Evolutionary conservation across 2,329 filamentous ascomycete genomes (phyloP), one percentile per base, ranked within the genome.

Genomic region (Ophiostoma montium): DNA sequence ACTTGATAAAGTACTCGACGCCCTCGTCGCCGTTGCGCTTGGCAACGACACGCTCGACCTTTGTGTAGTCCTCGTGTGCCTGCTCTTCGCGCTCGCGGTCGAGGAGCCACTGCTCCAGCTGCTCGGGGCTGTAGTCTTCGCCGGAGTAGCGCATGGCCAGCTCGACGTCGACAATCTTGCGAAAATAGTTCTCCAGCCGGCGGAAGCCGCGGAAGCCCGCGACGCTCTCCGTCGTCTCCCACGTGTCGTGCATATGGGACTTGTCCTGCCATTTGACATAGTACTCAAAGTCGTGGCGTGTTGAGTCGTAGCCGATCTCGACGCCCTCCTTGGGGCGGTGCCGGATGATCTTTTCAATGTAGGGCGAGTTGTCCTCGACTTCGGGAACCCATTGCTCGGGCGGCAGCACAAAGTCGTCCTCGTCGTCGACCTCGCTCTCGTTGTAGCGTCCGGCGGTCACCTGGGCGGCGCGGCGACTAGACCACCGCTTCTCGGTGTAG

Each of bases 191-290:
- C 61, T 96, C 92, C 8, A 98, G 74, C 51, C 89, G 88, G 45
- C 89, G 85, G 56, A 83, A 82, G 53, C 92, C 90, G 54, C 86
- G 86, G 61, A 82, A 84, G n/a, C 80, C 76, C 21, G 78, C 74
- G 27, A 95, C 76, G 18, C 72, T 76, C 49, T 86, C 80, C 52
- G 82, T 82, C 0, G 80, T 82, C 65, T 96, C 89, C 90, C 92
- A 98, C 0, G 88, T 94, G 50, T 94, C 86, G 68, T 98, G 92
- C 57, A 94, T 82, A 62, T 98, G 88, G 11, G 92, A 94, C 65
- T 88, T 86, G 56, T 83, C 86, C 65, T 95, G 86, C 92, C 94
- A 98, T 69, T 98, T 98, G 65, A 98, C 88, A 65, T 82, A 77
- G 58, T 74, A 98, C 60, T 96, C 87, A 58, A 92, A 95, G 61